These are phyloP conservation scores for Ustilago lituana DNA, from an alignment of 1,284 basidiomycete species.

Conservation along the genomic window DNA sequence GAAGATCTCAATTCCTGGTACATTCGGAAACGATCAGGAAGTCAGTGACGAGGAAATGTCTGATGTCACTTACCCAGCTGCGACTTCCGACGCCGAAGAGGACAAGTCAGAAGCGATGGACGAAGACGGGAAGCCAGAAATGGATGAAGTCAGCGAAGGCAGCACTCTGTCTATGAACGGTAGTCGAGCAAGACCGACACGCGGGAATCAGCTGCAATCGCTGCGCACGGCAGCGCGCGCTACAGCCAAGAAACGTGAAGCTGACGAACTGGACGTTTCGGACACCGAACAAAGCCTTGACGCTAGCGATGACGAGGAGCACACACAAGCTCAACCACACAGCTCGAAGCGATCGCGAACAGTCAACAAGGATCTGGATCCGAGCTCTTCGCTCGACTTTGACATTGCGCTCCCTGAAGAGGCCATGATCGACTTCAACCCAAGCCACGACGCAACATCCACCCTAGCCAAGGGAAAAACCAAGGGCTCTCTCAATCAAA, in stretches of 20 bases:
- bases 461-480: not conserved
- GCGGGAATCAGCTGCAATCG: not conserved
- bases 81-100: not conserved
- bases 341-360: constrained; percentile 26
- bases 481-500: not conserved
- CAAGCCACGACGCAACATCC: constrained; percentile 1
- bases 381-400: constrained; percentile 30
- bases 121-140: constrained; percentile 14
- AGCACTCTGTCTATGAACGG: not conserved
- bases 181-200: not conserved
- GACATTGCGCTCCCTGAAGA: constrained; percentile 31
- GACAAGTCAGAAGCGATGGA: constrained; percentile 9
- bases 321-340: constrained; percentile 9
- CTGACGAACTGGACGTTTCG: constrained; percentile 28
- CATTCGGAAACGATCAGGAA: constrained; percentile 5
- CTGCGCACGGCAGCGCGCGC: constrained; percentile 13
- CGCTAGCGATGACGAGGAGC: constrained; percentile 13
- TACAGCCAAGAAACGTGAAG: constrained; percentile 45
- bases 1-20: constrained; percentile 17
- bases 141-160: not conserved
- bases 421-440: constrained; percentile 37
- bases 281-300: constrained; percentile 21
- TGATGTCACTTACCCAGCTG: constrained; percentile 6
- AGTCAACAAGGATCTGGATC: constrained; percentile 20
- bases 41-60: constrained; percentile 30